Conservation (phyloP, 257 asterid species). For the Craterostigma plantagineum region DNA sequence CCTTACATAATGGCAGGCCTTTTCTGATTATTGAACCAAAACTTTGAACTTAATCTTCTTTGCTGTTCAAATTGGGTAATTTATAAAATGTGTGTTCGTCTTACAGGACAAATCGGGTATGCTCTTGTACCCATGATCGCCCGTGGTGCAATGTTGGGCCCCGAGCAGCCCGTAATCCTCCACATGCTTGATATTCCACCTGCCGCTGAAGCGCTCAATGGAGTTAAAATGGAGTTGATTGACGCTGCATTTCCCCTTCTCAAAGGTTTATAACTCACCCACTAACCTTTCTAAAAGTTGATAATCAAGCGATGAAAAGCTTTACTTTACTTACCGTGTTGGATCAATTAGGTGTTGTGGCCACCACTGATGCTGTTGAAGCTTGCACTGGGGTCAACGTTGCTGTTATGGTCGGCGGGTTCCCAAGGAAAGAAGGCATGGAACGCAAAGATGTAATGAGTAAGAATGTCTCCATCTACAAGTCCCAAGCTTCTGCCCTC, state of each 20-base stretch:
- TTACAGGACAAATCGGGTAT: slow-evolving; percentile 85
- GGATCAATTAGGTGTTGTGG: slow-evolving; percentile 58
- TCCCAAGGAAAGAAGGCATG: slow-evolving; percentile 98
- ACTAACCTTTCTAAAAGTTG: too few species aligned
- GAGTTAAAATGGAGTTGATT: slow-evolving; percentile 85
- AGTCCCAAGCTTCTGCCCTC: slow-evolving; percentile 90
- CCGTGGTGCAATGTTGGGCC: slow-evolving; percentile 82
- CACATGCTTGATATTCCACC: slow-evolving; percentile 88
- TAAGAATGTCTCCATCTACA: slow-evolving; percentile 85
- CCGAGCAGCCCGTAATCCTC: slow-evolving; percentile 83
- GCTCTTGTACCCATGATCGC: slow-evolving; percentile 94
- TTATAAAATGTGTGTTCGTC: slow-evolving; percentile 4
- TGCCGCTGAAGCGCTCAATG: slow-evolving; percentile 82
- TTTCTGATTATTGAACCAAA: slow-evolving; percentile 1
- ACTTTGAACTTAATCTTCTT: not conserved
- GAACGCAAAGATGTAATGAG: slow-evolving; percentile 95
- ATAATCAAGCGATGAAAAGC: slow-evolving; percentile 1
- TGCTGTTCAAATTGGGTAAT: not conserved
- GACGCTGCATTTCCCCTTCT: slow-evolving; percentile 93
- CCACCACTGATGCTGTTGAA: slow-evolving; percentile 74
- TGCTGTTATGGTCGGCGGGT: slow-evolving; percentile 96
- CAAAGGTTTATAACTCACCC: slow-evolving; percentile 29
- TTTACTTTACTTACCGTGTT: not conserved
- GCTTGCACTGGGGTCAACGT: slow-evolving; percentile 76
- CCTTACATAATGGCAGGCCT: too few species aligned